phyloP scores from a whole-genome alignment of 225 moss, liverwort and hornwort genomes.

The Sphagnum tenellum region DNA sequence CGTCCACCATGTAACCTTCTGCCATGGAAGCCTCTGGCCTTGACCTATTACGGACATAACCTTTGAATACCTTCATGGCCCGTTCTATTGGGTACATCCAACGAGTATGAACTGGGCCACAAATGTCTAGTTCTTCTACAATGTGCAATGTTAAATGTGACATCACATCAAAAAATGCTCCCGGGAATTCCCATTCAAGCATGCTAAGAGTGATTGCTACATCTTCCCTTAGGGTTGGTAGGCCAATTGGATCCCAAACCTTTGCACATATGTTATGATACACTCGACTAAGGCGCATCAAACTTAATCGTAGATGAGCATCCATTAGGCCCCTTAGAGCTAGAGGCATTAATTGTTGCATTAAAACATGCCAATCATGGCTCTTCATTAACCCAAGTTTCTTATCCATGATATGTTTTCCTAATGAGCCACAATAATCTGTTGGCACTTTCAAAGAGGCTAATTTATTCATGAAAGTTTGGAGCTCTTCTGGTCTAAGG shows the following conservation, averaged over 20 bases:
- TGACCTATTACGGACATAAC: constrained; percentile 1
- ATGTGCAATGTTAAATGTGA: neutral
- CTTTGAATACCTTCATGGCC: constrained; percentile 4
- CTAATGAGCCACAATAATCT: too few relatives aligned
- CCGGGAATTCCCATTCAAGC: constrained; percentile 1
- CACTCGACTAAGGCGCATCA: neutral
- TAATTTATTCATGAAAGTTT: too few relatives aligned
- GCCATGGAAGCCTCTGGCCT: neutral
- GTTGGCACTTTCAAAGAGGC: too few relatives aligned
- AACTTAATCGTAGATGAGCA: neutral
- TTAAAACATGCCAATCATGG: constrained; percentile 2
- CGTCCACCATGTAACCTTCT: neutral
- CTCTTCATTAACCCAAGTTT: neutral
- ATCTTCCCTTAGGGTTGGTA: neutral
- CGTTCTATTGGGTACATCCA: constrained; percentile 12
- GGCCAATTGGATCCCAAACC: neutral
- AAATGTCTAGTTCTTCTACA: constrained; percentile 1
- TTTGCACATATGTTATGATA: neutral
- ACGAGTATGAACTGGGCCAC: neutral
- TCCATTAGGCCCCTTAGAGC: neutral
- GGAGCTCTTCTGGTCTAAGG: too few relatives aligned
- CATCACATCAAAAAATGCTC: constrained; percentile 4
- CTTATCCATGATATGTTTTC: too few relatives aligned
- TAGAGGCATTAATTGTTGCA: constrained; percentile 1
- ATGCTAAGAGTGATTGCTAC: neutral